Base-by-base conservation (phyloP, 495 filamentous ascomycete species). In the Trichoderma gamsii region DNA sequence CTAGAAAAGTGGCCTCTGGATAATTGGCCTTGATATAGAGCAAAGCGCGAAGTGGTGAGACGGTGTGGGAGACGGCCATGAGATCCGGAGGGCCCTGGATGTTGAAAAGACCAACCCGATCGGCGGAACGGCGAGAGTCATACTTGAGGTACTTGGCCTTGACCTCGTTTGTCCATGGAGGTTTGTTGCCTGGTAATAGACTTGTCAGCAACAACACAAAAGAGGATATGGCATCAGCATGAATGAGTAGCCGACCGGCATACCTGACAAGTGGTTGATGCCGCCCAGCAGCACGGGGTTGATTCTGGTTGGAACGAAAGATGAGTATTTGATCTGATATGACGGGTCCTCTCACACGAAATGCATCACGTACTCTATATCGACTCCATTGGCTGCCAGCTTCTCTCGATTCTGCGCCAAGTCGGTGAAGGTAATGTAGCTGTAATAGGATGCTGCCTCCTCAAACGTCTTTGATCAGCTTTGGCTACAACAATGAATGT, bases 211-310 rank as follows among this genome's bases (percentile, higher is more conserved):
- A 13, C 0, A 13, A 16, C 8, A 9, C 2, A 15, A 21, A 4
- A 13, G n/a, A 16, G 27, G 29, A 32, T 5, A 21, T 41, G 2
- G 0, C 41, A 46, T 15, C 16, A 12, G 27, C 23, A 61, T 65
- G 27, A 25, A 27, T 21, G 38, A 25, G 27, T 21, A 46, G 56
- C 18, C 56, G 27, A 12, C 21, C 12, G n/a, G 6, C 21, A 16
- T 21, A 89, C 87, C 87, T 46, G 84, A 85, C 27, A 79, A 85
- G 35, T 78, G 82, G 71, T 90, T 92, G 71, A 93, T 84, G 25
- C 85, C 90, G 63, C 88, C 89, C n/a, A 93, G 79, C 71, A 93
- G 87, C 63, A 92, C 77, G 16, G 90, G 90, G 71, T 88, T 81
- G 66, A 87, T 83, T 69, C 88, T 91, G 66, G 66, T 32, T 38